Percentiles rank a stretch among this genome's conserved stretches.
phyloP scores from a whole-genome alignment of 2,329 filamentous ascomycete genomes.

The Venturia nashicola region DNA sequence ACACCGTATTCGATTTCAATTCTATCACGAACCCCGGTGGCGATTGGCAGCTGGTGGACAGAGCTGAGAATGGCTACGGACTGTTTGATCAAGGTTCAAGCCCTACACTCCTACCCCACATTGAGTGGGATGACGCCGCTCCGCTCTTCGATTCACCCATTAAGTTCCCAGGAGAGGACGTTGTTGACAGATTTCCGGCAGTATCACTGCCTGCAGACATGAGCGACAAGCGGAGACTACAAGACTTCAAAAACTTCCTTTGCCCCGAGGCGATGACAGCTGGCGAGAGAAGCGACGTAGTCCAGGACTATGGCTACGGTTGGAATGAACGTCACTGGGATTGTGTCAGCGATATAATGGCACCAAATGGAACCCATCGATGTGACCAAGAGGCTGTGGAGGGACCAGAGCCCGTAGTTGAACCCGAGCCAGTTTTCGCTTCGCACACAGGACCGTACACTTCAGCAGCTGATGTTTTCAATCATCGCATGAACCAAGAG shows the following conservation, averaged over 20 bases:
- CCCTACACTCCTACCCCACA: not conserved
- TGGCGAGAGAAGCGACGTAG: not conserved
- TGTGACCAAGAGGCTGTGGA: not conserved
- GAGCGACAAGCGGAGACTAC: no score
- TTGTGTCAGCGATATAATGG: not conserved
- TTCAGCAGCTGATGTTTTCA: not conserved
- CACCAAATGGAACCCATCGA: not conserved
- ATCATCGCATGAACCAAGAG: not conserved
- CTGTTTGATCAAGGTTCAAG: not conserved
- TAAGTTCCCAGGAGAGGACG: not conserved
- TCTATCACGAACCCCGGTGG: not conserved
- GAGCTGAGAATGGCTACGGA: not conserved
- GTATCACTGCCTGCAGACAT: not conserved
- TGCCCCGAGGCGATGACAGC: not conserved
- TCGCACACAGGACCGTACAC: not conserved
- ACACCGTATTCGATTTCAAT: not conserved
- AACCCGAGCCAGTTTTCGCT: not conserved
- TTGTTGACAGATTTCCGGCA: not conserved
- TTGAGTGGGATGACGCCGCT: not conserved
- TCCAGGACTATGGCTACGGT: not conserved
- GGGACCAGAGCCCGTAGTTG: not conserved
- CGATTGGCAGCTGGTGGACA: not conserved
- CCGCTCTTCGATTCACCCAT: not conserved
- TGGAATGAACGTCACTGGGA: not conserved
- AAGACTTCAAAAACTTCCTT: not conserved